Evolutionary conservation across 495 filamentous ascomycete genomes (phyloP).

Genomic region (Echria macrotheca): DNA sequence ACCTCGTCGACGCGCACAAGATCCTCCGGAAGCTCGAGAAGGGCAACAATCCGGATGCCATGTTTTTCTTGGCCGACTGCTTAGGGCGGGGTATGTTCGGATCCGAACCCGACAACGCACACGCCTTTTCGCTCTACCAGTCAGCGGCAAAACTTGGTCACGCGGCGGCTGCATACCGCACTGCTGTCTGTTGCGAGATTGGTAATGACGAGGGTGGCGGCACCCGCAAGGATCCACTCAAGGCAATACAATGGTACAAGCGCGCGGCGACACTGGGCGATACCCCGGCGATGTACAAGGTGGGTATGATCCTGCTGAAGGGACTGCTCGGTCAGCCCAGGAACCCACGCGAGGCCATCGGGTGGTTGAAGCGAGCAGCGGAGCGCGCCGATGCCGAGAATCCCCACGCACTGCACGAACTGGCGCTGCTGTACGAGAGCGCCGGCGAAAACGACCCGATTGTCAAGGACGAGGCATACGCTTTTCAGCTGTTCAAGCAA

Average conservation of each 20-base stretch:
- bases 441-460: conserved; percentile 63
- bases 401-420: conserved; percentile 90
- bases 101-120: conserved; percentile 72
- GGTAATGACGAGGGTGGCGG: conserved; percentile 92
- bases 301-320: conserved; percentile 92
- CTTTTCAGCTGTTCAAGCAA: conserved; percentile 71
- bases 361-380: conserved; percentile 88
- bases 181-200: conserved; percentile 95
- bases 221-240: conserved; percentile 81
- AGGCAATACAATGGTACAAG: conserved; percentile 97
- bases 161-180: conserved; percentile 81
- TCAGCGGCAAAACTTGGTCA: conserved; percentile 87
- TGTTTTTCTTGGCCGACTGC: conserved; percentile 91
- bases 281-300: conserved; percentile 93
- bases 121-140: conserved; percentile 90
- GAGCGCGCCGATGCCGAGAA: conserved; percentile 85
- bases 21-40: conserved; percentile 79
- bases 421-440: conserved; percentile 78
- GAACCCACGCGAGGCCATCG: conserved; percentile 77
- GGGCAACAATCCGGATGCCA: conserved; percentile 65
- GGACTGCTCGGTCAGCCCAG: conserved; percentile 86
- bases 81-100: conserved; percentile 64
- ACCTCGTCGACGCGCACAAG: conserved; percentile 79
- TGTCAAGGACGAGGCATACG: conserved; percentile 73
- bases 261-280: conserved; percentile 86